A percentile compares a stretch with the other conserved stretches of the same genome.
Evolutionary conservation across 306 rosid genomes (phyloP).

Genomic region (Cajanus cajan): DNA sequence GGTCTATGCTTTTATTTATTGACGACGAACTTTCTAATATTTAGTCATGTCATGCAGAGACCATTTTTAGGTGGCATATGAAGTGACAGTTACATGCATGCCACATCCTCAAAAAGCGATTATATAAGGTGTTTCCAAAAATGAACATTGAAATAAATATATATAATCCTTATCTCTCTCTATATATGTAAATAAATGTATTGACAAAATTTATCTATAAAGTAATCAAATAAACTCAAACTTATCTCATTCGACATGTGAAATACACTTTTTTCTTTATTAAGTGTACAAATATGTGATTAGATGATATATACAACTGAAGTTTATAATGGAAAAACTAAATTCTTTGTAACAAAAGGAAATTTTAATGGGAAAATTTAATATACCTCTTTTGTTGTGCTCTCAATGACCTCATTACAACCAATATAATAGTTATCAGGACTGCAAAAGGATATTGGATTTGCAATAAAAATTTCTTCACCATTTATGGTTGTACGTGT

Average conservation of each 20-base stretch:
- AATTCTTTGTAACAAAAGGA: neutral
- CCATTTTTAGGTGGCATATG: too few species aligned
- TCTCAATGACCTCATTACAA: accelerated
- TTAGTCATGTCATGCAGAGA: too few species aligned
- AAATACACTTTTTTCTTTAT: neutral
- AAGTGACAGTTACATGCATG: too few species aligned
- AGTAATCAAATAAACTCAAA: neutral
- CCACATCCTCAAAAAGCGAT: too few species aligned
- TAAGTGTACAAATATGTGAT: neutral
- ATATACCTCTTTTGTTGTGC: neutral
- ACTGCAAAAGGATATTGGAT: neutral
- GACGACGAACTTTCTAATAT: too few species aligned
- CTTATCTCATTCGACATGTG: neutral
- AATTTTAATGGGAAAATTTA: neutral
- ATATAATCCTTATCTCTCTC: too few species aligned
- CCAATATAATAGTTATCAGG: neutral
- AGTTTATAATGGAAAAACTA: neutral
- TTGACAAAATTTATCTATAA: too few species aligned
- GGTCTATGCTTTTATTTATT: too few species aligned
- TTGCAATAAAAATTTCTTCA: neutral
- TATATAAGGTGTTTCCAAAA: too few species aligned
- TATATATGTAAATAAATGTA: too few species aligned
- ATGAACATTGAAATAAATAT: too few species aligned
- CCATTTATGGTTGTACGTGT: neutral
- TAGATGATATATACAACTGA: neutral